phyloP scores from a whole-genome alignment of 2,329 filamentous ascomycete genomes.

The Pseudogymnoascus sp. region DNA sequence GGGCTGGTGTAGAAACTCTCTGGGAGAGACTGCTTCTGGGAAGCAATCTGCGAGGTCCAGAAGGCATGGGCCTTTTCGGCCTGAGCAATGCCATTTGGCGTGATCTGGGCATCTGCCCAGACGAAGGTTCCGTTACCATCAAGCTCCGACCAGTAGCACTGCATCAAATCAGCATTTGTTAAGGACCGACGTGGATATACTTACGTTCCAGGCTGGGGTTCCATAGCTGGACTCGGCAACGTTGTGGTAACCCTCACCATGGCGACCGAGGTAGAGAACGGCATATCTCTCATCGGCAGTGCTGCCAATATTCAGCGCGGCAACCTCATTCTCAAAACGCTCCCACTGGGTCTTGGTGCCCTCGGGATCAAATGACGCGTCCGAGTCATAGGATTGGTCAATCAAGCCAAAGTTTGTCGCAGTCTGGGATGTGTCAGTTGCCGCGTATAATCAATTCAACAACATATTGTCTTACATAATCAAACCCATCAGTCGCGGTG shows the following conservation, averaged over 20 bases:
- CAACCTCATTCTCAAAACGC: slow-evolving; percentile 51
- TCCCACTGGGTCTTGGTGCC: slow-evolving; percentile 51
- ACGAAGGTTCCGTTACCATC: slow-evolving; percentile 53
- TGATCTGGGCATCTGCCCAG: slow-evolving; percentile 59
- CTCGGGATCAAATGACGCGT: slow-evolving; percentile 33
- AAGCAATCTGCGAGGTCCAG: slow-evolving; percentile 44
- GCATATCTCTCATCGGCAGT: slow-evolving; percentile 49
- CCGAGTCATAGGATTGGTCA: slow-evolving; percentile 50
- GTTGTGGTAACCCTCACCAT: slow-evolving; percentile 60
- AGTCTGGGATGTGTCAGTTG: slow-evolving; percentile 33
- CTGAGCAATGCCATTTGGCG: slow-evolving; percentile 46
- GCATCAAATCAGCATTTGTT: slow-evolving; percentile 8
- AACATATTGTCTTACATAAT: slow-evolving; percentile 44
- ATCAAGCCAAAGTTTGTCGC: slow-evolving; percentile 57
- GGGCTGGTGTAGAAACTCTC: slow-evolving; percentile 58
- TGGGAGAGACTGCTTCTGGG: slow-evolving; percentile 49
- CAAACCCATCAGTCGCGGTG: slow-evolving; percentile 49
- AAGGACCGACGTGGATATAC: slow-evolving; percentile 19
- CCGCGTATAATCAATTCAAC: background rate
- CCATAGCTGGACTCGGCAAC: slow-evolving; percentile 57
- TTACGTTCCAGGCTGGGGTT: slow-evolving; percentile 59
- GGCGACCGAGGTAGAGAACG: slow-evolving; percentile 58
- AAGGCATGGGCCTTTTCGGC: slow-evolving; percentile 50
- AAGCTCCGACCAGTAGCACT: slow-evolving; percentile 57
- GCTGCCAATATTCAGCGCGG: slow-evolving; percentile 40